These are phyloP conservation scores for Dalbergia oliveri DNA, from an alignment of 306 rosid genomes.

Conservation along the genomic window DNA sequence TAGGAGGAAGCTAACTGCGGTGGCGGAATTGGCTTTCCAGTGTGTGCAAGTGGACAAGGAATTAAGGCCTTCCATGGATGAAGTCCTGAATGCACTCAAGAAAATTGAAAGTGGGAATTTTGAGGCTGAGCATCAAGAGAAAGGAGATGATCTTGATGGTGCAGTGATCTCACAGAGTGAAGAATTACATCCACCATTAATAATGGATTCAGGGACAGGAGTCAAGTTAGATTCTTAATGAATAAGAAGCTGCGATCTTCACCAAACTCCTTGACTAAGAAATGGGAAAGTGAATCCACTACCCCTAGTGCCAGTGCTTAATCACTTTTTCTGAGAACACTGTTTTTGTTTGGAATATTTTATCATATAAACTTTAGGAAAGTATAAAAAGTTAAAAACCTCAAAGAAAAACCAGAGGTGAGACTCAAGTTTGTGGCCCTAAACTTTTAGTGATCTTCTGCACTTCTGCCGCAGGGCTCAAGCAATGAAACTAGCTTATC, in stretches of 20 bases:
- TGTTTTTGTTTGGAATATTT: too few relatives aligned
- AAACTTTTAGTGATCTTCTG: too few relatives aligned
- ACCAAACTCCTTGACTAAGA: constrained; percentile 54
- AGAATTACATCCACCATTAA: constrained; percentile 32
- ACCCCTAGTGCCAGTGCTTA: constrained; percentile 42
- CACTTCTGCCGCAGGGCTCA: too few relatives aligned
- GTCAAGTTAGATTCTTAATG: constrained; percentile 42
- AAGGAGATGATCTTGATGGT: constrained; percentile 16
- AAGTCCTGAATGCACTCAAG: constrained; percentile 59
- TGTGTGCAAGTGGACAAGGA: constrained; percentile 76
- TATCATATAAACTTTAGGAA: too few relatives aligned
- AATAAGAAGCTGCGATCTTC: constrained; percentile 45
- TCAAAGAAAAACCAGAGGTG: too few relatives aligned
- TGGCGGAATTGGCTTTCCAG: constrained; percentile 72
- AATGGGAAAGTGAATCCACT: constrained; percentile 53
- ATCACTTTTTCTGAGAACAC: constrained; percentile 2
- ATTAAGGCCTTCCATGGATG: constrained; percentile 76
- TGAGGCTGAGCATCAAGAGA: constrained; percentile 38
- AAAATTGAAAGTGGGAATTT: constrained; percentile 50
- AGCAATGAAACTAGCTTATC: too few relatives aligned
- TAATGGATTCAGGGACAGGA: constrained; percentile 44
- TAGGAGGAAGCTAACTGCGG: constrained; percentile 58
- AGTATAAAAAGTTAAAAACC: too few relatives aligned
- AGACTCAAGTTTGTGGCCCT: too few relatives aligned
- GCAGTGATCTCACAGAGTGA: not conserved